Conservation (phyloP, 768 basidiomycete species). For the Tylopilus plumbeoviolaceoides region DNA sequence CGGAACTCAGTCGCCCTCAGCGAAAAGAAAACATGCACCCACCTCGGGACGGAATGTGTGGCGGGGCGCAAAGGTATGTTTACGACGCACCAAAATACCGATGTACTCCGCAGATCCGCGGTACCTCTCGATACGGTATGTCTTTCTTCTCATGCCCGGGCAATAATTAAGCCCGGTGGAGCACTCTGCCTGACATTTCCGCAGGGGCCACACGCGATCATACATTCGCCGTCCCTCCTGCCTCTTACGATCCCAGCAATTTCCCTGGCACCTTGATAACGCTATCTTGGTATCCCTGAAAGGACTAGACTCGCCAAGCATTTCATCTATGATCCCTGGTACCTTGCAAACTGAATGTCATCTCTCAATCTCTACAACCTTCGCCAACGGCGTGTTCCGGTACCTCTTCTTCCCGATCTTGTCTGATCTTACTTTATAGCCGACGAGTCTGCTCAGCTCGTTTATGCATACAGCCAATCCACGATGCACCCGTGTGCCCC, state of each 20-base stretch:
- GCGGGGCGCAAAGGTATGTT: constrained; percentile 3
- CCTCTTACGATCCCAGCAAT: constrained; percentile 16
- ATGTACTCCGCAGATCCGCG: constrained; percentile 29
- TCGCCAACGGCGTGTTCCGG: constrained; percentile 13
- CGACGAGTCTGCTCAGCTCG: constrained; percentile 2
- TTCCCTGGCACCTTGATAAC: constrained; percentile 23
- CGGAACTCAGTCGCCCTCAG: background rate
- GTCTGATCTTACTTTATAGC: constrained; percentile 9
- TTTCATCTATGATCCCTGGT: constrained; percentile 20
- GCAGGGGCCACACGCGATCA: constrained; percentile 18
- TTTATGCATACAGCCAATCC: constrained; percentile 7
- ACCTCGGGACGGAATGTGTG: constrained; percentile 13
- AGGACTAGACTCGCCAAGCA: constrained; percentile 27
- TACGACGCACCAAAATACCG: background rate
- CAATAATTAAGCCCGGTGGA: constrained; percentile 18
- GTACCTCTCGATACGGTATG: constrained; percentile 20
- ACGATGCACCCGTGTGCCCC: constrained; percentile 4
- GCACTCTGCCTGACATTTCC: constrained; percentile 13
- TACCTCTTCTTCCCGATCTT: constrained; percentile 18
- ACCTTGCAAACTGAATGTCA: constrained; percentile 16
- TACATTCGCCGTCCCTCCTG: constrained; percentile 25
- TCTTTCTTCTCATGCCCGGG: constrained; percentile 22
- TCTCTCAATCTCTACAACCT: constrained; percentile 3
- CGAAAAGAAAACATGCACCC: constrained; percentile 2
- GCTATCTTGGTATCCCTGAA: constrained; percentile 27